phyloP scores from a whole-genome alignment of 2,329 filamentous ascomycete species.

The Colletotrichum siamense region DNA sequence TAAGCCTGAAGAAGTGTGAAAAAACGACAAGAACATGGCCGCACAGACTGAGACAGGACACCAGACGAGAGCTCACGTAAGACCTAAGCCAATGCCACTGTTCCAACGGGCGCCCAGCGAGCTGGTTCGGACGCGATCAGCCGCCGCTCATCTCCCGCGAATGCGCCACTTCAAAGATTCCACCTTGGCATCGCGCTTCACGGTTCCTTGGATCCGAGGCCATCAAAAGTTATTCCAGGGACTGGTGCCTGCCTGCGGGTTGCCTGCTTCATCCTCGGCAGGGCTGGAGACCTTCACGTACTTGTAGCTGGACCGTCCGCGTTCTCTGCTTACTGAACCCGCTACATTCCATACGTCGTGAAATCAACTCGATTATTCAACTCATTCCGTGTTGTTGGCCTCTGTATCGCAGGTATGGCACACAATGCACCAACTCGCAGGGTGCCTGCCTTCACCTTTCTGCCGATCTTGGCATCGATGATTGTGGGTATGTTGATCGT shows the following conservation, averaged over 20 bases:
- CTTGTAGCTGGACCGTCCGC: not conserved
- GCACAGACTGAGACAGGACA: not conserved
- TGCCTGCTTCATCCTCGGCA: not conserved
- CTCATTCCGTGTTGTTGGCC: not conserved
- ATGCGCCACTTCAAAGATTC: not conserved
- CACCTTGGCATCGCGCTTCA: not conserved
- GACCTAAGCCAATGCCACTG: not conserved
- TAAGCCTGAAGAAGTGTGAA: not conserved
- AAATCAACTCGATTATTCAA: not conserved
- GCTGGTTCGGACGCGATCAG: not conserved
- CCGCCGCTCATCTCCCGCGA: not conserved
- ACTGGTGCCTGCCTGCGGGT: not conserved
- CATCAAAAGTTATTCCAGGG: not conserved
- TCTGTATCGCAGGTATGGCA: constrained; percentile 16
- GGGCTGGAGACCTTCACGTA: not conserved
- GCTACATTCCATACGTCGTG: not conserved
- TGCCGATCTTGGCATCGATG: constrained; percentile 27
- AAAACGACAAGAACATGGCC: not conserved
- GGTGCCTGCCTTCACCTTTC: constrained; percentile 9
- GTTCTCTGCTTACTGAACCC: not conserved
- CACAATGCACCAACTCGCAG: not conserved
- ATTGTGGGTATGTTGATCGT: constrained; percentile 29
- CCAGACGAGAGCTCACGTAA: not conserved
- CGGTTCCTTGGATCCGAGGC: not conserved
- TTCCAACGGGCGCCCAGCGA: not conserved